Conservation (phyloP, 2,329 filamentous ascomycete genomes). For the Ophiostoma perfectum region DNA sequence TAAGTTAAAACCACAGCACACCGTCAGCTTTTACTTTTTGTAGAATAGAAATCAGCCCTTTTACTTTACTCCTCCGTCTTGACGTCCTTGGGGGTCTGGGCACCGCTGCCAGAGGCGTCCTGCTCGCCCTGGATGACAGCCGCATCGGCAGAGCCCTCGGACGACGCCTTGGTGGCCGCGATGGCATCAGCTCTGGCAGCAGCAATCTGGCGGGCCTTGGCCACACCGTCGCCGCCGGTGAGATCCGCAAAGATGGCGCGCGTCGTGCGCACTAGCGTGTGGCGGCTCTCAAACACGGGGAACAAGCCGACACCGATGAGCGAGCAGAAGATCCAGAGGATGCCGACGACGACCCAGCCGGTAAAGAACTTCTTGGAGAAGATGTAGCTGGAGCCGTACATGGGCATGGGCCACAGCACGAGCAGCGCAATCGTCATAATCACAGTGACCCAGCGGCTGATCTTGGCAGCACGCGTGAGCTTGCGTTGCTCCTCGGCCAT, state of each 20-base stretch:
- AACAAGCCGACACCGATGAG: conserved; percentile 70
- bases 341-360: conserved; percentile 70
- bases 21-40: neutral
- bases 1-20: neutral
- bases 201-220: conserved; percentile 20
- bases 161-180: neutral
- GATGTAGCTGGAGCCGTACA: conserved; percentile 78
- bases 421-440: conserved; percentile 54
- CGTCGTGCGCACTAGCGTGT: conserved; percentile 57
- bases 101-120: neutral
- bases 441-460: conserved; percentile 33
- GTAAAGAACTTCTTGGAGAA: conserved; percentile 80
- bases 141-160: neutral
- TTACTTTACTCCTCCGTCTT: neutral
- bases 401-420: conserved; percentile 85
- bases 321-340: conserved; percentile 74
- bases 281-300: conserved; percentile 72
- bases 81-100: neutral
- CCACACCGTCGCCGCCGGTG: conserved; percentile 40
- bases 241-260: conserved; percentile 59
- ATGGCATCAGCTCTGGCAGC: conserved; percentile 26
- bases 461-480: conserved; percentile 32
- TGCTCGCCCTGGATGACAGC: conserved; percentile 11
- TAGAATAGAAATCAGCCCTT: neutral
- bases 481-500: conserved; percentile 38